Evolutionary conservation across 345 rosid genomes (phyloP).

Genomic region (Citrus hindsii): DNA sequence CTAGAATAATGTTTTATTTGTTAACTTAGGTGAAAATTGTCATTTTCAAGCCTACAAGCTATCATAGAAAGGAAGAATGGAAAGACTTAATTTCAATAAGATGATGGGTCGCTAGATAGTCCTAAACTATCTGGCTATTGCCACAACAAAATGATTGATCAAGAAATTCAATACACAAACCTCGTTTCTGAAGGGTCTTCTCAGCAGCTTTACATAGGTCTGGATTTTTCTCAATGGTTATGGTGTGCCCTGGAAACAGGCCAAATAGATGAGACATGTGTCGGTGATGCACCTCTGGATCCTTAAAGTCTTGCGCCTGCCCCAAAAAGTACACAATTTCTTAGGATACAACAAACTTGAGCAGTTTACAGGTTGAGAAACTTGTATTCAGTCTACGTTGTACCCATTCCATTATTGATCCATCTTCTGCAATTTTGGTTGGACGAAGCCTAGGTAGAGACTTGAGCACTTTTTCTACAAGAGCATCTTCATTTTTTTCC

Average conservation of each 20-base stretch:
- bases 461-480: constrained; percentile 49
- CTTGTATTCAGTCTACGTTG: background rate
- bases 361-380: background rate
- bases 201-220: constrained; percentile 80
- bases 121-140: background rate
- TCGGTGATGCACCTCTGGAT: constrained; percentile 75
- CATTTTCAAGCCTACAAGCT: background rate
- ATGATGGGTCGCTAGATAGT: background rate
- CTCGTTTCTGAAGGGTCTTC: constrained; percentile 69
- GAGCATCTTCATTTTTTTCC: constrained; percentile 49
- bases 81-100: background rate
- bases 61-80: background rate
- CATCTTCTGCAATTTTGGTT: constrained; percentile 63
- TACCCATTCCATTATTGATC: constrained; percentile 99
- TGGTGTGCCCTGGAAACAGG: constrained; percentile 84
- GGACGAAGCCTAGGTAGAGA: constrained; percentile 73
- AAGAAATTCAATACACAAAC: constrained; percentile 26
- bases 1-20: background rate
- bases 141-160: background rate
- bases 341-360: constrained; percentile 6
- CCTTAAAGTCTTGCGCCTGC: constrained; percentile 80
- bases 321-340: background rate
- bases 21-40: background rate
- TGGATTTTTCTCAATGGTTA: constrained; percentile 60
- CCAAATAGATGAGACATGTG: constrained; percentile 94